Evolutionary conservation across 176 grass and related monocot species (phyloP).

Genomic region (Oryza rufipogon): DNA sequence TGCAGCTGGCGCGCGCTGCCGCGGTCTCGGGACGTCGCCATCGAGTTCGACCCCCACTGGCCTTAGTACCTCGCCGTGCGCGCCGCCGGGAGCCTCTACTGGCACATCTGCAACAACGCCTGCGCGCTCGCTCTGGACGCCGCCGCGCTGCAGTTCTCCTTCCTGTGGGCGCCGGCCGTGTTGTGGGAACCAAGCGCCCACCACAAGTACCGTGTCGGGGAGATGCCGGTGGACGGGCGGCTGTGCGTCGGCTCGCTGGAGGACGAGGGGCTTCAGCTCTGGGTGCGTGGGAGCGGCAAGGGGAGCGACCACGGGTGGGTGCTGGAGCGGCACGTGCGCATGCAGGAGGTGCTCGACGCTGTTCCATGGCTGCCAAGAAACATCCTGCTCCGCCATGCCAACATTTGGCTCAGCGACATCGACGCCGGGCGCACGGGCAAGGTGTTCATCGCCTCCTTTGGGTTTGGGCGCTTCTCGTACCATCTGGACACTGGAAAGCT

Average conservation of each 20-base stretch:
- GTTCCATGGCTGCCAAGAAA: constrained; percentile 1
- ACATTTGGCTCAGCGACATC: constrained; percentile 24
- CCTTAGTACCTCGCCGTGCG: constrained; percentile 22
- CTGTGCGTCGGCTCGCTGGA: constrained; percentile 27
- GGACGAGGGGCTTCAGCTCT: constrained; percentile 8
- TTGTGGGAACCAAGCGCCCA: background rate
- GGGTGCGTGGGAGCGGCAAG: background rate
- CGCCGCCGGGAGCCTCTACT: constrained; percentile 30
- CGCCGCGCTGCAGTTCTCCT: constrained; percentile 3
- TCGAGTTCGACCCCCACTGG: constrained; percentile 16
- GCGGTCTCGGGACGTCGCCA: background rate
- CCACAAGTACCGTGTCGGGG: constrained; percentile 37
- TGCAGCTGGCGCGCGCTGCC: background rate
- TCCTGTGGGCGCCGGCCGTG: background rate
- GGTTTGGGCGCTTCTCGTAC: background rate
- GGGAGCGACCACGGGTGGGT: constrained; percentile 27
- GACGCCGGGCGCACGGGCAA: constrained; percentile 26
- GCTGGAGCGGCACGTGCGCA: constrained; percentile 13
- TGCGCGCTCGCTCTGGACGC: constrained; percentile 16
- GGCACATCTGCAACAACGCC: constrained; percentile 12
- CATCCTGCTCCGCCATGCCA: background rate
- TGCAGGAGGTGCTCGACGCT: background rate
- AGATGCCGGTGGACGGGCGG: constrained; percentile 25
- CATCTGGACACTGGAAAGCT: constrained; percentile 5
- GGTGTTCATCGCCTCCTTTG: background rate